Evolutionary conservation across 805 yeast species (phyloP).

Genomic region (Candida chauliodis): DNA sequence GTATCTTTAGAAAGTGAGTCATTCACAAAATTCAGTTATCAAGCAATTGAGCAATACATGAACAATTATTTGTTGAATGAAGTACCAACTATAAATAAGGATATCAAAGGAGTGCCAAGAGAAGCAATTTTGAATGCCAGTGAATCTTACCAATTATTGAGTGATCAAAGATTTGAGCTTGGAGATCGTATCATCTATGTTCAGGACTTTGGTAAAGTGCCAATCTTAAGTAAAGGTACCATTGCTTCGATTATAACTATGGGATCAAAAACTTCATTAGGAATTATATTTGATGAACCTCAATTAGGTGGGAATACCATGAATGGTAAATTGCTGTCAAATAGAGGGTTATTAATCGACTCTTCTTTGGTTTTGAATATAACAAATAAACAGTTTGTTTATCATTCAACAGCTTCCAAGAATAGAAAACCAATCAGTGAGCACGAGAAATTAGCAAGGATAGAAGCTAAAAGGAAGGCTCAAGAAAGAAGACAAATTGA

Average conservation of each 20-base stretch:
- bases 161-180: constrained; percentile 70
- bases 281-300: constrained; percentile 79
- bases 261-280: constrained; percentile 63
- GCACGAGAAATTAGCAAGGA: constrained; percentile 17
- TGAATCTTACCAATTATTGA: constrained; percentile 65
- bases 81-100: constrained; percentile 43
- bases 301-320: constrained; percentile 78
- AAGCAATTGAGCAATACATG: constrained; percentile 59
- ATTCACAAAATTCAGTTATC: constrained; percentile 61
- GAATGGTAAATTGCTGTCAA: constrained; percentile 71
- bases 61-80: constrained; percentile 46
- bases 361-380: constrained; percentile 79
- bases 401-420: constrained; percentile 65
- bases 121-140: constrained; percentile 77
- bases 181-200: constrained; percentile 91
- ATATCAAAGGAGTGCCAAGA: constrained; percentile 78
- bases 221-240: constrained; percentile 83
- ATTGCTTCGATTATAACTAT: constrained; percentile 63
- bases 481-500: constrained; percentile 8
- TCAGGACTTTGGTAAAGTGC: constrained; percentile 85
- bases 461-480: constrained; percentile 10
- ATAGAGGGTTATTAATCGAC: constrained; percentile 81
- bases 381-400: constrained; percentile 69
- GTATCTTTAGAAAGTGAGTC: constrained; percentile 79
- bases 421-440: constrained; percentile 26